Base-by-base conservation (phyloP, 1,139 yeast species). In the Kodamaea arcana region DNA sequence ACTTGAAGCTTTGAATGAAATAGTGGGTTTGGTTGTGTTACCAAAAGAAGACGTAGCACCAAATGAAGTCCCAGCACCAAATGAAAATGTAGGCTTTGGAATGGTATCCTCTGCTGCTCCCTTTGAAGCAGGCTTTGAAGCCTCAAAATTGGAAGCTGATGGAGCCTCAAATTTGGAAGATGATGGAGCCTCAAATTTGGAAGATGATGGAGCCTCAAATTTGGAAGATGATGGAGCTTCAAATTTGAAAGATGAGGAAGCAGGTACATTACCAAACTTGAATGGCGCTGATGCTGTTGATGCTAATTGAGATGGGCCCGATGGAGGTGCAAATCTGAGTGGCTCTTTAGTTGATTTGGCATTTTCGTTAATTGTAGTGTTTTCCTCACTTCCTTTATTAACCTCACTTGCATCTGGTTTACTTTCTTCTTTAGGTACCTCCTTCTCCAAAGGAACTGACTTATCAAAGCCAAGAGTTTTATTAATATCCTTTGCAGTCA, bases 401-500 rank as follows among this genome's bases (percentile, higher is more conserved):
- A 18, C 22, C 6, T 9, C 22, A 7, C 9, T 7, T 7, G 6
- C 22, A 18, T 9, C 22, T 18, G 6, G 22, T 9, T 18, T 18
- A 7, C 9, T 6, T 18, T 6, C 9, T 9, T 18, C 22, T 7
- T 6, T 7, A 24, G 27, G 13, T 23, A 35, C 32, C 16, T 35
- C 39, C 27, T 31, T 27, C 24, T 28, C 31, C 25, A 61, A 47
- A 14, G 51, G 52, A 31, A 57, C 58, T 8, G 69, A 57, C 39
- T 56, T 59, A 37, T 61, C 65, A 39, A 56, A 65, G 21, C 62
- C 54, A 8, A 65, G 53, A 1, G 72, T 64, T 30, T 62, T 60
- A 25, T 56, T 52, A 15, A 68, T 66, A 34, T 62, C 69, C 30
- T 58, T 59, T 7, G 72, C 72, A 4, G 62, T 60, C 2, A 64